Evolutionary conservation across 1,139 yeast species (phyloP).

Genomic region (Geotrichum phurueaensis): DNA sequence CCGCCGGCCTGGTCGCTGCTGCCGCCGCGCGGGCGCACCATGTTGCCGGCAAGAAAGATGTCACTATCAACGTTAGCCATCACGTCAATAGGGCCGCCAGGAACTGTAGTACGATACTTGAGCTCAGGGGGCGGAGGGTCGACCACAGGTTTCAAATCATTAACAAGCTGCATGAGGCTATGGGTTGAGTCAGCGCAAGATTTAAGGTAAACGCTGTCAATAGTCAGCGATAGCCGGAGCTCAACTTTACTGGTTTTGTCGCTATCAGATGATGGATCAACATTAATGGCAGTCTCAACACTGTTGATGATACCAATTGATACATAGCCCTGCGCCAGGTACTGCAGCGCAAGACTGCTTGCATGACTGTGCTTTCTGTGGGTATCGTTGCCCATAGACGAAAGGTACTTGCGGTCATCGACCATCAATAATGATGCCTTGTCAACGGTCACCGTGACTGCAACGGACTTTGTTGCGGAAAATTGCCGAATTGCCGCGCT

Average conservation of each 20-base stretch:
- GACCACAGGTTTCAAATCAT: conserved; percentile 67
- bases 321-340: conserved; percentile 12
- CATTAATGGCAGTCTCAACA: neutral
- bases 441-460: conserved; percentile 18
- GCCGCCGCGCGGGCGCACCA: neutral
- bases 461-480: conserved; percentile 17
- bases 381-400: conserved; percentile 6
- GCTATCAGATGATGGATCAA: neutral
- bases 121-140: conserved; percentile 38
- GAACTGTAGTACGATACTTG: conserved; percentile 33
- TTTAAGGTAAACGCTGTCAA: conserved; percentile 27
- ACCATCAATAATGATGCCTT: conserved; percentile 29
- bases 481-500: conserved; percentile 48
- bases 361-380: conserved; percentile 3
- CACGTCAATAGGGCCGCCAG: conserved; percentile 41
- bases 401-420: conserved; percentile 26
- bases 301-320: conserved; percentile 10
- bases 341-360: conserved; percentile 3
- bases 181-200: conserved; percentile 84
- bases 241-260: neutral
- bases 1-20: conserved; percentile 7
- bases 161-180: conserved; percentile 58
- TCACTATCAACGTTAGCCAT: conserved; percentile 29
- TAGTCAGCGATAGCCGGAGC: neutral
- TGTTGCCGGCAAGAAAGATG: conserved; percentile 2